Base-by-base conservation (phyloP, 1,284 basidiomycete genomes). In the Trichosporon sp. region DNA sequence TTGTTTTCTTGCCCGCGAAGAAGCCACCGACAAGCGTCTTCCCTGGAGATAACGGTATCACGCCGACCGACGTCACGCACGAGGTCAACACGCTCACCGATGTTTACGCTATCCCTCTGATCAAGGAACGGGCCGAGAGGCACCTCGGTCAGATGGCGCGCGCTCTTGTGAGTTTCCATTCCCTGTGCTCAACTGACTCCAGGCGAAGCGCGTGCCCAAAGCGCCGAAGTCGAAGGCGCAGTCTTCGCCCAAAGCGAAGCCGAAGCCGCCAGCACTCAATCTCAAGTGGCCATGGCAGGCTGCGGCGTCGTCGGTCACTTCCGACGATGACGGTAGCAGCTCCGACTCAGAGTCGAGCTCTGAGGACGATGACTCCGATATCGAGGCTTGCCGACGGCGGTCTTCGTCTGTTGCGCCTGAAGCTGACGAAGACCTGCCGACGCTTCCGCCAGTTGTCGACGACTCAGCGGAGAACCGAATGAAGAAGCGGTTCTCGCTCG, bases 51-150 rank as follows among this genome's bases (percentile, higher is more conserved):
- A 69, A 70, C 48, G 66, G 68, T 16, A 71, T 70, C 40, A 67
- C 69, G 5, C 66, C 76, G 2, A 19, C 38, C 14, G 68, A 74
- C 31, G 40, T 40, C 43, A 67, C 74, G 2, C 78, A 82, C 65
- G 76, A 78, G 65, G 78, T 81, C 4, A 76, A 72, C 69, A 76
- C 77, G 1, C 73, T 82, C 16, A 70, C 70, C 6, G 76, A 81
- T 37, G 75, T 84, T 4, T 77, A 84, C 67, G 72, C 80, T 1
- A 78, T 84, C 1, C 81, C 81, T 0, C 73, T 83, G 10, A 70
- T 69, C 2, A 71, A 66, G 0, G 77, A 78, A 1, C 71, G 76
- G 12, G 79, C 83, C 0, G 16, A 51, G 11, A 69, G 72, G 11
- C 71, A 77, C 3, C 61, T 81, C 16, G 54, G 68, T 16, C 54